phyloP scores from a whole-genome alignment of 495 filamentous ascomycete species.

The Aspergillus sclerotiicarbonarius region DNA sequence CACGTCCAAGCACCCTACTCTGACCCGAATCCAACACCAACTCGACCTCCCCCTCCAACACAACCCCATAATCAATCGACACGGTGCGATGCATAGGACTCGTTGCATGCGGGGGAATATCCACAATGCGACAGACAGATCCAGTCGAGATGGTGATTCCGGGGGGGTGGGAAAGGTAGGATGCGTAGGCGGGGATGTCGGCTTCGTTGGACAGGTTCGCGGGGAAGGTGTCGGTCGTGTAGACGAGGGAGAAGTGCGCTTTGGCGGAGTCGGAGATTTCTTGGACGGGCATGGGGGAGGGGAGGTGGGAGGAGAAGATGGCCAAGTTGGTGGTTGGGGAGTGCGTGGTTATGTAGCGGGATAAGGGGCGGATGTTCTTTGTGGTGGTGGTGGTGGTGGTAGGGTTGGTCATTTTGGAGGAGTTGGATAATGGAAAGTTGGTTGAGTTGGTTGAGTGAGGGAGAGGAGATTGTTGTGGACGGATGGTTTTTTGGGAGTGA shows the following conservation, averaged over 20 bases:
- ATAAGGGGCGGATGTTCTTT: conserved; percentile 33
- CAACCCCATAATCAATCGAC: conserved; percentile 69
- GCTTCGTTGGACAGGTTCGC: conserved; percentile 48
- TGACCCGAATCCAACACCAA: conserved; percentile 65
- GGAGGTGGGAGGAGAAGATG: conserved; percentile 32
- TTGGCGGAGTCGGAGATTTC: conserved; percentile 25
- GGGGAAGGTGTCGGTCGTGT: conserved; percentile 55
- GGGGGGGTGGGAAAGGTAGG: conserved; percentile 38
- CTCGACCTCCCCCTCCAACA: conserved; percentile 70
- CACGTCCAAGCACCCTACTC: conserved; percentile 62
- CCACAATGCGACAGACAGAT: conserved; percentile 53
- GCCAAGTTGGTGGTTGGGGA: conserved; percentile 25
- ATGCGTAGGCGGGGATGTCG: conserved; percentile 38
- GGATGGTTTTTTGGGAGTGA: not conserved
- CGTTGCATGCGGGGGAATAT: conserved; percentile 60
- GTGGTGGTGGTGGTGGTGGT: conserved; percentile 20
- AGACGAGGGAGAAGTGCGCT: conserved; percentile 36
- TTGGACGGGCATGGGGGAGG: conserved; percentile 21
- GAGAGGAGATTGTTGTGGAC: too few species aligned
- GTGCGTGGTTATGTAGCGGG: conserved; percentile 42
- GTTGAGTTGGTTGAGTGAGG: conserved; percentile 1
- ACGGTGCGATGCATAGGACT: conserved; percentile 71
- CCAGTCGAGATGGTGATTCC: conserved; percentile 53
- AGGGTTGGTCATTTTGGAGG: conserved; percentile 8
- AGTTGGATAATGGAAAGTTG: conserved; percentile 1